Conservation (phyloP, 192 early-diverging fungal genomes). For the Linnemannia schmuckeri region DNA sequence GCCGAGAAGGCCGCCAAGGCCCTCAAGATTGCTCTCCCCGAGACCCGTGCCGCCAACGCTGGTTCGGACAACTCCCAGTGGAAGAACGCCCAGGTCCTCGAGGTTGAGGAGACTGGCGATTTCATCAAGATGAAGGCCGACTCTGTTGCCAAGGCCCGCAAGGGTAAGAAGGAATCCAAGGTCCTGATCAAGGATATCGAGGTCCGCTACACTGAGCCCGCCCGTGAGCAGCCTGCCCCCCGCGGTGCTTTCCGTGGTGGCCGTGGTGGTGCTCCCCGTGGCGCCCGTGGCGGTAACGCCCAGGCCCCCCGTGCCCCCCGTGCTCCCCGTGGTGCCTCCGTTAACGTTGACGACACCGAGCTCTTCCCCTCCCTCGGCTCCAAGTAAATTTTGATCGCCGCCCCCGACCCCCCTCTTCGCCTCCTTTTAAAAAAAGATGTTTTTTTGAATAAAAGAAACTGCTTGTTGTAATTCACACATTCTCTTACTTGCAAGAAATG, state of each 20-base stretch:
- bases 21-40: constrained; percentile 69
- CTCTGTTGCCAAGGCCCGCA: constrained; percentile 50
- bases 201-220: constrained; percentile 66
- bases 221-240: constrained; percentile 46
- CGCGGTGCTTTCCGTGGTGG: constrained; percentile 53
- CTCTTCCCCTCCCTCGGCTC: constrained; percentile 81
- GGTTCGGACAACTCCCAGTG: constrained; percentile 87
- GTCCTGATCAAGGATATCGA: constrained; percentile 82
- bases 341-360: constrained; percentile 80
- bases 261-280: constrained; percentile 64
- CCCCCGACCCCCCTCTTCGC: not conserved
- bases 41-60: constrained; percentile 90
- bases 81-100: constrained; percentile 82
- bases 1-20: constrained; percentile 79
- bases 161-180: constrained; percentile 74
- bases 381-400: constrained; percentile 37
- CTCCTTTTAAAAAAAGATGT: constrained; percentile 6
- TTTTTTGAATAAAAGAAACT: constrained; percentile 25
- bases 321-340: constrained; percentile 60
- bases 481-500: not conserved
- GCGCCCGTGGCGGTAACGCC: constrained; percentile 58
- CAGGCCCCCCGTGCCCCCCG: constrained; percentile 24
- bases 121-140: constrained; percentile 78
- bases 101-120: constrained; percentile 82
- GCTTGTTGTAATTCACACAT: constrained; percentile 13